phyloP scores from a whole-genome alignment of 2,329 filamentous ascomycete species.

The Penicillium glabrum region DNA sequence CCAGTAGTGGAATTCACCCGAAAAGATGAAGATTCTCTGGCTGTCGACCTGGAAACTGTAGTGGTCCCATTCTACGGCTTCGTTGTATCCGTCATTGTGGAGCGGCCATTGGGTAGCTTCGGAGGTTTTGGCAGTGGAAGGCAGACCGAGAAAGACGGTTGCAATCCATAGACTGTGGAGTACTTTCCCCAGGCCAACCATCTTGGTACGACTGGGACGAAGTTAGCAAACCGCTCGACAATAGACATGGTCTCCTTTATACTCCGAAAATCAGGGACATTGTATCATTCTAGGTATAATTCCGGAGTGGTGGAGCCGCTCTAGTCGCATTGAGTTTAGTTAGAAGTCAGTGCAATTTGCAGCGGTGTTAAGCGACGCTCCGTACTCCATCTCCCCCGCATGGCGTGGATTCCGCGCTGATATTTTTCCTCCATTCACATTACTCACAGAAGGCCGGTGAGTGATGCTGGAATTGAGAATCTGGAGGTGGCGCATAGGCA shows the following conservation, averaged over 20 bases:
- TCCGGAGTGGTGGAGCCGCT: neutral
- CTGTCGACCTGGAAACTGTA: slow-evolving; percentile 55
- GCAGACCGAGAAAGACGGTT: slow-evolving; percentile 4
- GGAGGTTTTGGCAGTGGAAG: slow-evolving; percentile 4
- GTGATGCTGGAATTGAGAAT: neutral
- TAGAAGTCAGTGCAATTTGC: neutral
- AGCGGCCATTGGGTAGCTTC: slow-evolving; percentile 44
- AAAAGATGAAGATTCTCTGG: slow-evolving; percentile 53
- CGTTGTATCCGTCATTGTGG: slow-evolving; percentile 49
- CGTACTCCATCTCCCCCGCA: slow-evolving; percentile 1
- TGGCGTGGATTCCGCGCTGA: neutral
- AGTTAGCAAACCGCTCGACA: neutral
- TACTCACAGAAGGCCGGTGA: neutral
- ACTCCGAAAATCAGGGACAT: neutral
- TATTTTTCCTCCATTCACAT: slow-evolving; percentile 17
- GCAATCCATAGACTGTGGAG: slow-evolving; percentile 10
- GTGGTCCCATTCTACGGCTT: slow-evolving; percentile 53
- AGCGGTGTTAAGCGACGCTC: slow-evolving; percentile 5
- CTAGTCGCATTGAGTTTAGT: neutral
- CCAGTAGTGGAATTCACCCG: slow-evolving; percentile 57
- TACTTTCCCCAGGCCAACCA: neutral
- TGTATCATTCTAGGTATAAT: neutral
- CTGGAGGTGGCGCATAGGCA: neutral
- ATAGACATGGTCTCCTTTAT: neutral
- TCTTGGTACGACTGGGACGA: neutral